Conservation (phyloP, 208 protist genomes). For the Willaertia magna region DNA sequence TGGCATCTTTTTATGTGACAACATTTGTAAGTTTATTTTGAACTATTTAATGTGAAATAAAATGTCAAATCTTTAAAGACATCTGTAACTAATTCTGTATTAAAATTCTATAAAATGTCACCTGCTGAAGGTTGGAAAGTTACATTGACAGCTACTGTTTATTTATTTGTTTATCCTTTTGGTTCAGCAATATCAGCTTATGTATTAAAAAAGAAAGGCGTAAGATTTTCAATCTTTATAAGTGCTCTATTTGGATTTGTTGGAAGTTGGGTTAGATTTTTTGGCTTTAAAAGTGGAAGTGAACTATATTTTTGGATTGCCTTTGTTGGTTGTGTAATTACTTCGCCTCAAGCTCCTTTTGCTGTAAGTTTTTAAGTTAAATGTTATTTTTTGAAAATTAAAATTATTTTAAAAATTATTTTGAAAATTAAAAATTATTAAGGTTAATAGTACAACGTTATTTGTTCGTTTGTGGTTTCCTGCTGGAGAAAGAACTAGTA, state of each 20-base stretch:
- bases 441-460: too few species aligned
- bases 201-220: neutral
- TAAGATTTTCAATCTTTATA: neutral
- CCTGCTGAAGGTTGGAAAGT: neutral
- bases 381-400: neutral
- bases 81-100: neutral
- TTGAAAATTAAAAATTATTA: too few species aligned
- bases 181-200: neutral
- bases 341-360: neutral
- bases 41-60: too few species aligned
- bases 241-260: neutral
- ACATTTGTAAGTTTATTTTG: too few species aligned
- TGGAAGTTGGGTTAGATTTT: neutral
- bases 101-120: neutral
- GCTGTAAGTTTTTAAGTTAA: neutral
- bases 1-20: neutral
- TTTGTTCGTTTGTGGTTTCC: too few species aligned
- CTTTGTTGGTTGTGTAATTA: neutral
- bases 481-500: too few species aligned
- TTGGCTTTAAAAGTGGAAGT: neutral
- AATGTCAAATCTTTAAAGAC: too few species aligned
- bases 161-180: neutral
- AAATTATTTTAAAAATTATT: too few species aligned
- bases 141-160: neutral
- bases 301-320: neutral